Percentiles rank a stretch among this genome's conserved stretches.
phyloP scores from a whole-genome alignment of 2,329 filamentous ascomycete species.

The Aschersonia sp. region DNA sequence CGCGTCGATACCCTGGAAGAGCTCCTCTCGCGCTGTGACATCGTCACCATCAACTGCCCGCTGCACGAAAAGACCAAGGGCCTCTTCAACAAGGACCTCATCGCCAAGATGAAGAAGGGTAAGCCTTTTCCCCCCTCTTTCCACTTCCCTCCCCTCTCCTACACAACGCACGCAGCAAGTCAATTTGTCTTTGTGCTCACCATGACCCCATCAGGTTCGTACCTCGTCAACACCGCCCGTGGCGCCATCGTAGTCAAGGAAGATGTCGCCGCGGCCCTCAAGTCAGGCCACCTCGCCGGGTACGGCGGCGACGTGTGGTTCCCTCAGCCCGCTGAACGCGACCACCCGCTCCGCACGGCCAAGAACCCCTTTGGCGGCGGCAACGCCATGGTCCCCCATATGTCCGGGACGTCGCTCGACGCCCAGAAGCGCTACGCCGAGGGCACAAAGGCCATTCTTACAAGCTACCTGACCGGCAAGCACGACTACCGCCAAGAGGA shows the following conservation, averaged over 20 bases:
- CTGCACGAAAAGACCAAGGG: conserved; percentile 96
- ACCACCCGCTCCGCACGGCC: conserved; percentile 84
- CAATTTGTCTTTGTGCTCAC: neutral
- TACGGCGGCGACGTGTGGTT: conserved; percentile 92
- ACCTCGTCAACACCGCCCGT: conserved; percentile 97
- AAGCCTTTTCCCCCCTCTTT: conserved; percentile 12
- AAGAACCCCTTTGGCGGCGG: conserved; percentile 93
- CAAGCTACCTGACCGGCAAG: conserved; percentile 79
- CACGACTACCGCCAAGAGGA: conserved; percentile 84
- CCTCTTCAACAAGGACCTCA: conserved; percentile 96
- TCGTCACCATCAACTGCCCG: conserved; percentile 99
- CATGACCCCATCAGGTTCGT: conserved; percentile 46
- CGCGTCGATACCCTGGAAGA: conserved; percentile 84
- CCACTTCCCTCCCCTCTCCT: neutral
- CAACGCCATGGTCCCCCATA: conserved; percentile 98
- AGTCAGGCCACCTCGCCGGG: conserved; percentile 78
- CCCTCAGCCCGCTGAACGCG: conserved; percentile 89
- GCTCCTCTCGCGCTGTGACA: conserved; percentile 84
- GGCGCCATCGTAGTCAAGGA: conserved; percentile 99
- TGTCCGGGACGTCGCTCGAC: conserved; percentile 97
- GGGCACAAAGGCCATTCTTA: conserved; percentile 78
- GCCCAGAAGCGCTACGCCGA: conserved; percentile 86
- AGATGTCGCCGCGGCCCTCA: conserved; percentile 88
- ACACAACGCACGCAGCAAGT: neutral
- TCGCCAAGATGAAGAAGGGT: conserved; percentile 98